These are phyloP conservation scores for Bromus sterilis DNA, from an alignment of 176 grass and related monocot species.

Conservation along the genomic window DNA sequence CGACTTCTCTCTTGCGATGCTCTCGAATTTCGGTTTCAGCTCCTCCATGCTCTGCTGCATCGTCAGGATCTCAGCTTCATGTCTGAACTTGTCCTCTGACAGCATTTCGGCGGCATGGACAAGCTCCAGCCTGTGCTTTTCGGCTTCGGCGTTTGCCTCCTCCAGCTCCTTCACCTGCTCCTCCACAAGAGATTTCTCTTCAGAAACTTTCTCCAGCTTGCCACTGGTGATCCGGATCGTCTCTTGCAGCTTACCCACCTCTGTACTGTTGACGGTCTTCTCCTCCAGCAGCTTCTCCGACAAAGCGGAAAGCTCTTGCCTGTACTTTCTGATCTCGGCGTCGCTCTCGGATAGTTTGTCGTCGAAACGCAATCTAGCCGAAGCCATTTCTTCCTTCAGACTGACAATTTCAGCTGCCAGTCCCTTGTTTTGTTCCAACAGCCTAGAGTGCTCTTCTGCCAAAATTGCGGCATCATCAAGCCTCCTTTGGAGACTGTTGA, in stretches of 20 bases:
- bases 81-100: conserved; percentile 37
- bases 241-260: conserved; percentile 16
- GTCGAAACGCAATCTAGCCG: conserved; percentile 1
- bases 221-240: not conserved
- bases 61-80: conserved; percentile 36
- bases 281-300: conserved; percentile 21
- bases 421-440: conserved; percentile 12
- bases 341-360: conserved; percentile 16
- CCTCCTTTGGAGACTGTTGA: conserved; percentile 13
- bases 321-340: conserved; percentile 23
- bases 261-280: not conserved
- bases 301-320: conserved; percentile 18
- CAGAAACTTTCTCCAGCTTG: conserved; percentile 16
- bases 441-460: conserved; percentile 20
- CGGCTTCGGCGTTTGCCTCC: conserved; percentile 13
- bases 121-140: conserved; percentile 21
- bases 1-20: conserved; percentile 14
- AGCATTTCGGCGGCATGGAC: conserved; percentile 10
- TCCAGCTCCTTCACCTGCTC: conserved; percentile 29
- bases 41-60: conserved; percentile 23
- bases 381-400: conserved; percentile 29
- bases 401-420: conserved; percentile 17
- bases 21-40: conserved; percentile 17
- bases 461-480: conserved; percentile 23
- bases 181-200: conserved; percentile 32